phyloP scores from a whole-genome alignment of 257 asterid genomes.

The Eucommia ulmoides region DNA sequence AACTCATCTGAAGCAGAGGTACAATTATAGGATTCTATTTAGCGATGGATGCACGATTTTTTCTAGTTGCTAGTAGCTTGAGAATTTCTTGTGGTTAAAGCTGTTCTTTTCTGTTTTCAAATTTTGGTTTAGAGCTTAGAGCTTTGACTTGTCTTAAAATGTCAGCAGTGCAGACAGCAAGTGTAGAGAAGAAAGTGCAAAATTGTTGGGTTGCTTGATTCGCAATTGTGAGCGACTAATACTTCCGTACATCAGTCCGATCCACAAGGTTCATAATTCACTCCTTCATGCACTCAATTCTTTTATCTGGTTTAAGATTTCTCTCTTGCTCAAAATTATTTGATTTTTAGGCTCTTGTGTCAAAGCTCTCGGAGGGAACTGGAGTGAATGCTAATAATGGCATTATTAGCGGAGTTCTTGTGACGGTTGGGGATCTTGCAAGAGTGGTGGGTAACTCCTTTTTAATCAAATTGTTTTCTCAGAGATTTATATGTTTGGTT shows the following conservation, averaged over 20 bases:
- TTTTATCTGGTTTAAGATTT: slow-evolving; percentile 8
- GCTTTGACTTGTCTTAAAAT: slow-evolving; percentile 21
- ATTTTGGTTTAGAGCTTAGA: slow-evolving; percentile 8
- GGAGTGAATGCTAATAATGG: slow-evolving; percentile 92
- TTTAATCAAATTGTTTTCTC: slow-evolving; percentile 3
- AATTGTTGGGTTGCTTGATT: slow-evolving; percentile 91
- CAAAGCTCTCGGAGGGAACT: slow-evolving; percentile 87
- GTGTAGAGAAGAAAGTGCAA: slow-evolving; percentile 99
- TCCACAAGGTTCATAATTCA: slow-evolving; percentile 67
- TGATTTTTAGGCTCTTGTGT: slow-evolving; percentile 71
- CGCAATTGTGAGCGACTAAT: slow-evolving; percentile 94
- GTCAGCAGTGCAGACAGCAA: slow-evolving; percentile 91
- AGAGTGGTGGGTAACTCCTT: slow-evolving; percentile 73
- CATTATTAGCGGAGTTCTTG: slow-evolving; percentile 90
- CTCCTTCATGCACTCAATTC: not conserved
- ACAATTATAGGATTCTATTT: slow-evolving; percentile 12
- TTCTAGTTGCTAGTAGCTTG: no score
- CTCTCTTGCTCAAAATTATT: slow-evolving; percentile 10
- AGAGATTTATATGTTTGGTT: no score
- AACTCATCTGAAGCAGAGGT: slow-evolving; percentile 96
- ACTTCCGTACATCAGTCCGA: slow-evolving; percentile 89
- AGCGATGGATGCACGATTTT: no score
- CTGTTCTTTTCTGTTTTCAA: slow-evolving; percentile 8
- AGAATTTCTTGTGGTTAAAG: no score
- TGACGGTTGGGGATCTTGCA: slow-evolving; percentile 98